These are phyloP conservation scores for Ceratobasidium theobromae DNA, from an alignment of 1,284 basidiomycete species.

Conservation along the genomic window DNA sequence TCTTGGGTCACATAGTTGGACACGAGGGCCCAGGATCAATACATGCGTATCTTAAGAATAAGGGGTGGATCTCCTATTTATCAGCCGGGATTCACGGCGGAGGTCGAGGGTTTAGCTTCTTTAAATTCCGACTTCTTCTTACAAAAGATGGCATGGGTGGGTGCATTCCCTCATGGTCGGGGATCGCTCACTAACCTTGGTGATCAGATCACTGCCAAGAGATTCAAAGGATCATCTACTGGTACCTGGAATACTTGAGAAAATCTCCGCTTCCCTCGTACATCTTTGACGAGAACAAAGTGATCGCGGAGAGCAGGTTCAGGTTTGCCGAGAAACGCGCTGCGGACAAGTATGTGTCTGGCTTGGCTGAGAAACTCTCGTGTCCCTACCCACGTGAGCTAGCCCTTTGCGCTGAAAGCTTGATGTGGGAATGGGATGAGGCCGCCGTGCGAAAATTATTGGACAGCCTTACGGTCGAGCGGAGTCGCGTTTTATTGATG, in stretches of 20 bases:
- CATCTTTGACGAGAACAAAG: conserved; percentile 78
- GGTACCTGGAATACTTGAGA: conserved; percentile 84
- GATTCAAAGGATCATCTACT: conserved; percentile 74
- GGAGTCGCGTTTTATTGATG: conserved; percentile 76
- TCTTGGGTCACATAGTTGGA: conserved; percentile 86
- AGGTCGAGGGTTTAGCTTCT: conserved; percentile 84
- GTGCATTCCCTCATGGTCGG: conserved; percentile 40
- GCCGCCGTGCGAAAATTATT: conserved; percentile 66
- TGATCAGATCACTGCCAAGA: conserved; percentile 71
- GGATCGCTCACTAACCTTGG: background rate
- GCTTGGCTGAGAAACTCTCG: conserved; percentile 74
- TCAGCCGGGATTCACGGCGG: conserved; percentile 73
- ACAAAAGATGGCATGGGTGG: conserved; percentile 85
- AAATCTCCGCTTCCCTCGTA: conserved; percentile 66
- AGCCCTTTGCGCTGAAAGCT: conserved; percentile 70
- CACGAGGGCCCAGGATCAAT: conserved; percentile 97
- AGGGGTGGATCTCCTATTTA: conserved; percentile 82
- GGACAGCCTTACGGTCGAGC: conserved; percentile 59
- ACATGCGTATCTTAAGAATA: conserved; percentile 86
- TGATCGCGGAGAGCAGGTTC: conserved; percentile 78
- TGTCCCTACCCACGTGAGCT: conserved; percentile 81
- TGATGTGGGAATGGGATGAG: conserved; percentile 79
- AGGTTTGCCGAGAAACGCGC: conserved; percentile 84
- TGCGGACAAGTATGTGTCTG: conserved; percentile 80
- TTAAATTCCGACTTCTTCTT: conserved; percentile 81